Evolutionary conservation across 768 basidiomycete genomes (phyloP).

Genomic region (Leccinum rimulosum): DNA sequence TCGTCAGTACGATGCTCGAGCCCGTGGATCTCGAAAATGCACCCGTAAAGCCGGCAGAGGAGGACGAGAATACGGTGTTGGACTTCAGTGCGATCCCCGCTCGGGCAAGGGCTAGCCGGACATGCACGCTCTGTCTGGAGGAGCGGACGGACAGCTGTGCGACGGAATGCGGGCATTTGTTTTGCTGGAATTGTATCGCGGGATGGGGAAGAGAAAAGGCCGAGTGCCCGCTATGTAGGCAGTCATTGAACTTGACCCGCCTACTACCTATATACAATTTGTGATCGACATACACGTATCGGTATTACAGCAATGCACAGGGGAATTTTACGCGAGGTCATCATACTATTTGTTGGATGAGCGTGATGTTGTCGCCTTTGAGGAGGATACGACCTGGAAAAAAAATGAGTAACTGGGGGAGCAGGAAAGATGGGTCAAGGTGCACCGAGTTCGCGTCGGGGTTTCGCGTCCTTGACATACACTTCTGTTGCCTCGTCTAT

Average conservation of each 20-base stretch:
- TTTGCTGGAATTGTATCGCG: slow-evolving; percentile 88
- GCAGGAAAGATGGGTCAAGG: slow-evolving; percentile 7
- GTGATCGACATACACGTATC: slow-evolving; percentile 34
- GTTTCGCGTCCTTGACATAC: slow-evolving; percentile 86
- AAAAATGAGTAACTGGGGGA: background rate
- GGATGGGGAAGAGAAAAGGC: slow-evolving; percentile 90
- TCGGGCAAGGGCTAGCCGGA: slow-evolving; percentile 54
- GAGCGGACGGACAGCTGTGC: slow-evolving; percentile 78
- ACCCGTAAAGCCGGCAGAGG: slow-evolving; percentile 58
- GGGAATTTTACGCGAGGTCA: slow-evolving; percentile 12
- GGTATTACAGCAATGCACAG: slow-evolving; percentile 2
- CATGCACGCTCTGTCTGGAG: slow-evolving; percentile 82
- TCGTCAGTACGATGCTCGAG: slow-evolving; percentile 56
- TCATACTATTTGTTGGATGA: slow-evolving; percentile 72
- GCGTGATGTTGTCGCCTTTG: slow-evolving; percentile 98
- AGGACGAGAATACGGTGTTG: slow-evolving; percentile 67
- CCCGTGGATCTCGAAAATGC: slow-evolving; percentile 49
- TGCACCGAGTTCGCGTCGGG: slow-evolving; percentile 79
- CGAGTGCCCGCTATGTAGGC: slow-evolving; percentile 86
- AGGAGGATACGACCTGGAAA: slow-evolving; percentile 84
- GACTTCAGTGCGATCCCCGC: slow-evolving; percentile 56
- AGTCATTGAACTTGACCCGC: slow-evolving; percentile 63
- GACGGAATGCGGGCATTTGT: slow-evolving; percentile 88
- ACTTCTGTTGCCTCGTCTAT: slow-evolving; percentile 93
- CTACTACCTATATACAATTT: slow-evolving; percentile 84